phyloP scores from a whole-genome alignment of 768 basidiomycete species.

The Tulasnella sp. region DNA sequence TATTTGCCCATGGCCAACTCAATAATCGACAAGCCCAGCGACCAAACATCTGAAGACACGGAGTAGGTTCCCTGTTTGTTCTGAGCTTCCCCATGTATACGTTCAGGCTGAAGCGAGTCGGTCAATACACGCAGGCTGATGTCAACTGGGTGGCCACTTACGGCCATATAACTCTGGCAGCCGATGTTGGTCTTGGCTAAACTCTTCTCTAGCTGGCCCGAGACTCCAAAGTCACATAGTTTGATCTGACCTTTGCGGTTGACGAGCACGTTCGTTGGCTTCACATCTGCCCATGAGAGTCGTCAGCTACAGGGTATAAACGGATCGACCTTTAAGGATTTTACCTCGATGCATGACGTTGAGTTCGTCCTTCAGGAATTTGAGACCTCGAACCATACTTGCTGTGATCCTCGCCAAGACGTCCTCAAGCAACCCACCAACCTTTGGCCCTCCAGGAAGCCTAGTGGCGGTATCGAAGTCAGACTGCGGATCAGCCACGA shows the following conservation, averaged over 20 bases:
- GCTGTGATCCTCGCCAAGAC: conserved; percentile 74
- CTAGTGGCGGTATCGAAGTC: conserved; percentile 1
- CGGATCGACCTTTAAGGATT: conserved; percentile 8
- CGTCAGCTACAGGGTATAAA: neutral
- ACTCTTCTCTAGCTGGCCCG: conserved; percentile 91
- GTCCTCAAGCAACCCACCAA: conserved; percentile 52
- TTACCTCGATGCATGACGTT: conserved; percentile 70
- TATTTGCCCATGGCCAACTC: conserved; percentile 83
- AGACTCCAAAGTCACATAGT: conserved; percentile 98
- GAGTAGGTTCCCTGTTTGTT: conserved; percentile 83
- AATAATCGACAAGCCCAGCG: conserved; percentile 84
- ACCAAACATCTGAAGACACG: conserved; percentile 97
- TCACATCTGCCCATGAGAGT: conserved; percentile 48
- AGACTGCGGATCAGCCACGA: neutral
- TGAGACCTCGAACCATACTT: conserved; percentile 78
- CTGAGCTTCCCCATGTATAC: conserved; percentile 89
- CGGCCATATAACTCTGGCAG: conserved; percentile 98
- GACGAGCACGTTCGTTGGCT: conserved; percentile 88
- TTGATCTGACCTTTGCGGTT: conserved; percentile 84
- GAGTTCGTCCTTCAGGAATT: conserved; percentile 89
- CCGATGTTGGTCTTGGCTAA: conserved; percentile 98
- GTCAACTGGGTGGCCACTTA: conserved; percentile 30
- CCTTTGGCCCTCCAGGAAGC: conserved; percentile 22
- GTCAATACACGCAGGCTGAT: neutral
- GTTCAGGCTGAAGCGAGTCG: conserved; percentile 56